phyloP scores from a whole-genome alignment of 495 filamentous ascomycete species.

The Aspergillus conjunctus region DNA sequence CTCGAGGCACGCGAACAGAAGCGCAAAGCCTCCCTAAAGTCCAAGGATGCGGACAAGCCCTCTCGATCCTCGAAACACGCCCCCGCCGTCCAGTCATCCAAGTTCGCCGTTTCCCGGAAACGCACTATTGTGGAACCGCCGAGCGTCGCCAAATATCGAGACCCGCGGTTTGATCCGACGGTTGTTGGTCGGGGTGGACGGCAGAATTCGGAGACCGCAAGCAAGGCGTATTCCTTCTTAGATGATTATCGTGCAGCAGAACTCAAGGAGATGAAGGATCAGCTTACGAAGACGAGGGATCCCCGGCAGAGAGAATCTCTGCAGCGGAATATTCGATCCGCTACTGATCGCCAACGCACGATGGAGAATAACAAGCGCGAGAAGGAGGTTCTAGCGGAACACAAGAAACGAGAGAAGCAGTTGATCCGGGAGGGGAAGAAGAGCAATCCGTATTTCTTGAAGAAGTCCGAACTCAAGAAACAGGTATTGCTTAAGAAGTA shows the following conservation, averaged over 20 bases:
- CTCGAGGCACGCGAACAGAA: conserved; percentile 51
- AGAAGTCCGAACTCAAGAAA: conserved; percentile 88
- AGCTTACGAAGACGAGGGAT: conserved; percentile 68
- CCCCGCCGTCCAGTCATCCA: conserved; percentile 76
- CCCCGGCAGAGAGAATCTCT: conserved; percentile 60
- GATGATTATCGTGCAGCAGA: conserved; percentile 81
- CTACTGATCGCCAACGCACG: conserved; percentile 69
- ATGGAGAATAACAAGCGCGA: conserved; percentile 67
- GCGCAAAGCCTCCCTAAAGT: conserved; percentile 29
- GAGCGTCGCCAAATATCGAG: conserved; percentile 54
- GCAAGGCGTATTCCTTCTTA: conserved; percentile 79
- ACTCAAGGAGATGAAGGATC: conserved; percentile 67
- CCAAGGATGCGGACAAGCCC: conserved; percentile 41
- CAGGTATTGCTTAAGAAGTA: conserved; percentile 76
- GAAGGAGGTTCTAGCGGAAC: conserved; percentile 64
- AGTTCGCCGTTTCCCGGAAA: conserved; percentile 75
- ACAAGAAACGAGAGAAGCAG: conserved; percentile 81
- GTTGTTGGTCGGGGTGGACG: conserved; percentile 37
- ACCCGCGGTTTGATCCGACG: conserved; percentile 83
- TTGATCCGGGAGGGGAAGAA: conserved; percentile 82
- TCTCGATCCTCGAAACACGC: conserved; percentile 83
- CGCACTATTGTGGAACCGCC: conserved; percentile 67
- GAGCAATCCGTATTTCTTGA: conserved; percentile 89
- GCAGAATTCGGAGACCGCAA: conserved; percentile 49
- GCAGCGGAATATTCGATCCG: conserved; percentile 64